A percentile compares a stretch with the other conserved stretches of the same genome.
Evolutionary conservation across 306 rosid species (phyloP).

Genomic region (Glycine latifolia): DNA sequence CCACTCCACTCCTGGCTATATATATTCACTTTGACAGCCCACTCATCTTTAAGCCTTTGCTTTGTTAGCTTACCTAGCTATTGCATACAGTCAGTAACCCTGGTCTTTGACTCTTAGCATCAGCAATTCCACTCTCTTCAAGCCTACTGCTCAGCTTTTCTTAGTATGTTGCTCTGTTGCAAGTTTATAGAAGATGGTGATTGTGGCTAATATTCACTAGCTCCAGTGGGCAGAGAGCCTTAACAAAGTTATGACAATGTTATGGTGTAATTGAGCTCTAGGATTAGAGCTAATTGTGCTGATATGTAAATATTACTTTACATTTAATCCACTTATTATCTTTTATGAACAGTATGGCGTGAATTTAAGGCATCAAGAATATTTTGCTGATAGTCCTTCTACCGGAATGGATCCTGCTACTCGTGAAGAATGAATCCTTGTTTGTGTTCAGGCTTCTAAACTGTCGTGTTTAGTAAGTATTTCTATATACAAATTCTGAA

Average conservation of each 20-base stretch:
- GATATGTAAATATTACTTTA: no score
- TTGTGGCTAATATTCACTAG: constrained; percentile 53
- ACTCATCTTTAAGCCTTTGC: constrained; percentile 11
- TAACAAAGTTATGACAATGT: constrained; percentile 52
- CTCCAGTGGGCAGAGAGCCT: constrained; percentile 57
- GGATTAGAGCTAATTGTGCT: no score
- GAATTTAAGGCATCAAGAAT: no score
- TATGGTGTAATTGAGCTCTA: no score
- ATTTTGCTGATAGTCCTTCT: no score
- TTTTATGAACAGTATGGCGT: no score
- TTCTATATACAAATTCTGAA: no score
- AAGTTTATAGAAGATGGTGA: constrained; percentile 14
- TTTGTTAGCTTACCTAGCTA: not conserved
- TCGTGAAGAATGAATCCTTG: no score
- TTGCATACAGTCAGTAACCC: not conserved
- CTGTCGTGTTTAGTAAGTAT: no score
- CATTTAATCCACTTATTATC: no score
- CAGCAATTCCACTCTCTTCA: constrained; percentile 9
- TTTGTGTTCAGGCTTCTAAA: no score
- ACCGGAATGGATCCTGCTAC: no score
- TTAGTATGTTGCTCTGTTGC: not conserved
- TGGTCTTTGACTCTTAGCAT: constrained; percentile 1
- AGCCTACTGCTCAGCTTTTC: not conserved
- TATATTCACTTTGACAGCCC: not conserved
- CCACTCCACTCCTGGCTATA: not conserved